Conservation (phyloP, 768 basidiomycete species). For the Amanita inopinata region DNA sequence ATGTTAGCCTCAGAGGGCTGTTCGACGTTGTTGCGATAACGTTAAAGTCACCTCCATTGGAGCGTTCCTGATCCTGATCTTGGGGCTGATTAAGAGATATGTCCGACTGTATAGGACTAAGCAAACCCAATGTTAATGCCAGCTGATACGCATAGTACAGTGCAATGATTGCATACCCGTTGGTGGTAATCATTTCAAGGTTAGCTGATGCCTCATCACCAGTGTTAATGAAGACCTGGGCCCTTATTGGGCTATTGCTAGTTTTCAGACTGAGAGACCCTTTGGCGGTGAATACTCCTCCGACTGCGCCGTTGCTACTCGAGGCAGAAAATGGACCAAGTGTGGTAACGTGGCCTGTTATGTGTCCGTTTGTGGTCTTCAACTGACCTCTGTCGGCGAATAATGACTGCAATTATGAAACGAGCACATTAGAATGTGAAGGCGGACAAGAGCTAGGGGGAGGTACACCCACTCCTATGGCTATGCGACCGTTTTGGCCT, state of each 20-base stretch:
- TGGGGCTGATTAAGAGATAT: neutral
- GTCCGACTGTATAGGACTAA: neutral
- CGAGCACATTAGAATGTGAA: neutral
- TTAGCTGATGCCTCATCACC: conserved; percentile 18
- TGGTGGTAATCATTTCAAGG: conserved; percentile 21
- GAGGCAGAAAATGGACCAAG: conserved; percentile 18
- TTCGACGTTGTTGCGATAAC: conserved; percentile 25
- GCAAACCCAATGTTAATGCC: conserved; percentile 10
- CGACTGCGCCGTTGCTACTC: conserved; percentile 35
- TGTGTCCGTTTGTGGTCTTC: conserved; percentile 31
- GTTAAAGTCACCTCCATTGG: conserved; percentile 21
- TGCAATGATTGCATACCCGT: conserved; percentile 26
- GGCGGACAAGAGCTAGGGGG: neutral
- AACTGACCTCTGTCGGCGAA: conserved; percentile 19
- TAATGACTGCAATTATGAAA: conserved; percentile 25
- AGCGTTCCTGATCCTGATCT: neutral
- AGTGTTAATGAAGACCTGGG: conserved; percentile 28
- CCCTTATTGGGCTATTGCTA: conserved; percentile 31
- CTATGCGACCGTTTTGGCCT: conserved; percentile 25
- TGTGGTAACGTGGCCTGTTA: conserved; percentile 35
- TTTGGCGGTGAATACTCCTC: conserved; percentile 33
- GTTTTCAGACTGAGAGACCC: conserved; percentile 23
- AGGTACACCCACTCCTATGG: conserved; percentile 21
- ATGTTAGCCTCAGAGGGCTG: conserved; percentile 18
- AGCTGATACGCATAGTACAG: conserved; percentile 5